Conservation (phyloP, 305 asterid species). For the Ilex paraguariensis region DNA sequence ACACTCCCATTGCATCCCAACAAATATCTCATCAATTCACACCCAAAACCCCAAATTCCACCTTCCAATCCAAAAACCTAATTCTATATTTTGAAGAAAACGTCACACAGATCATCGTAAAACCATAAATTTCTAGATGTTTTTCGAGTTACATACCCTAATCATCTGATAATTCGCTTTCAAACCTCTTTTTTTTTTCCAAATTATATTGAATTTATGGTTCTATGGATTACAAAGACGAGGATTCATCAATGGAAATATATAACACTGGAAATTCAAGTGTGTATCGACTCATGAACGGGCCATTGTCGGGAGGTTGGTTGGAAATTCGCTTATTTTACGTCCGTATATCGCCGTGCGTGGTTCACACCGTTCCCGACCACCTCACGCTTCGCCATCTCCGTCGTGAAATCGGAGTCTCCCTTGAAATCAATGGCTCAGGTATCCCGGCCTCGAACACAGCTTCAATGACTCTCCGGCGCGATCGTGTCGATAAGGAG, state of each 20-base stretch:
- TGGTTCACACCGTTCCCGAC: slow-evolving; percentile 43
- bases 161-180: too few species aligned
- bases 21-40: too few species aligned
- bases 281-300: neutral
- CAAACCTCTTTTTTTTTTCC: slow-evolving; percentile 1
- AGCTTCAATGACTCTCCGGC: slow-evolving; percentile 49
- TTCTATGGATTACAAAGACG: slow-evolving; percentile 45
- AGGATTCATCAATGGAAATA: slow-evolving; percentile 45
- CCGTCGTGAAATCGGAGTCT: slow-evolving; percentile 58
- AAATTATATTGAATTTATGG: slow-evolving; percentile 13
- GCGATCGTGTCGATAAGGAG: slow-evolving; percentile 61
- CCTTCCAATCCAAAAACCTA: too few species aligned
- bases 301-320: slow-evolving; percentile 34
- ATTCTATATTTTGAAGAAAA: too few species aligned
- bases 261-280: slow-evolving; percentile 33
- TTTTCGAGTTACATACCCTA: too few species aligned
- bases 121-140: too few species aligned
- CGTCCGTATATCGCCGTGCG: slow-evolving; percentile 60
- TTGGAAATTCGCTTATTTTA: slow-evolving; percentile 65
- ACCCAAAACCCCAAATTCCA: too few species aligned
- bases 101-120: too few species aligned
- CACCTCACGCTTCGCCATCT: slow-evolving; percentile 54
- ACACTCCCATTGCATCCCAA: too few species aligned
- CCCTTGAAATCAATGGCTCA: slow-evolving; percentile 55
- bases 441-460: slow-evolving; percentile 53